Conservation (phyloP, 208 protist genomes). For the Porcisia deanei region DNA sequence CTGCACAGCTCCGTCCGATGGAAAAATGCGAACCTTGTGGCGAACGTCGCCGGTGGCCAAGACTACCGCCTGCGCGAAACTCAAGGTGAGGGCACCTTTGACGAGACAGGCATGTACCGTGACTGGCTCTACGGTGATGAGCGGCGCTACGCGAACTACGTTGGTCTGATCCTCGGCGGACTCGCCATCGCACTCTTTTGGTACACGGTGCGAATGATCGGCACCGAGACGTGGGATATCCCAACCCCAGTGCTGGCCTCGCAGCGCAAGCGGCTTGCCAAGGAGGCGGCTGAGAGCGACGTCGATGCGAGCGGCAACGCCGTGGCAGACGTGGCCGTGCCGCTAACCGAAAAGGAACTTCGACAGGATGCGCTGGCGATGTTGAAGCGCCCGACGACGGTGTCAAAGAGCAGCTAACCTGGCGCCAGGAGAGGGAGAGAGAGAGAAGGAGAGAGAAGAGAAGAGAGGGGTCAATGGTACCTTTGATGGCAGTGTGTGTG, state of each 20-base stretch:
- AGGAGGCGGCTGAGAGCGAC: constrained; percentile 4
- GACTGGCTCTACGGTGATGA: constrained; percentile 92
- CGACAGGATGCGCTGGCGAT: constrained; percentile 72
- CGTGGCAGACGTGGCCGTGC: constrained; percentile 1
- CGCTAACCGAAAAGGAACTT: constrained; percentile 27
- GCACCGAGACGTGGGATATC: constrained; percentile 87
- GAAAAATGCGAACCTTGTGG: constrained; percentile 87
- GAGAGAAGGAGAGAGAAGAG: neutral
- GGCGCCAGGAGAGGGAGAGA: too few species aligned
- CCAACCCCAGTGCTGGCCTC: constrained; percentile 76
- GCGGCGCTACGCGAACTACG: constrained; percentile 87
- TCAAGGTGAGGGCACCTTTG: constrained; percentile 80
- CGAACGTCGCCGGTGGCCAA: constrained; percentile 81
- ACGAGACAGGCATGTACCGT: constrained; percentile 88
- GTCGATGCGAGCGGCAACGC: constrained; percentile 14
- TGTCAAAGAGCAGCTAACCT: constrained; percentile 42
- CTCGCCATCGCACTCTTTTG: constrained; percentile 74
- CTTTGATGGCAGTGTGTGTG: neutral
- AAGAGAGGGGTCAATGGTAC: neutral
- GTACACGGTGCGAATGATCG: constrained; percentile 84
- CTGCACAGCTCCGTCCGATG: constrained; percentile 81
- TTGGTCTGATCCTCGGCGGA: constrained; percentile 52
- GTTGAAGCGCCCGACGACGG: constrained; percentile 70
- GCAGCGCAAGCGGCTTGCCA: constrained; percentile 59
- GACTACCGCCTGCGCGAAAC: constrained; percentile 85